Percentiles rank a stretch among this genome's conserved stretches.
Evolutionary conservation across 2,329 filamentous ascomycete genomes (phyloP).

Genomic region (Trichoderma semiorbis): DNA sequence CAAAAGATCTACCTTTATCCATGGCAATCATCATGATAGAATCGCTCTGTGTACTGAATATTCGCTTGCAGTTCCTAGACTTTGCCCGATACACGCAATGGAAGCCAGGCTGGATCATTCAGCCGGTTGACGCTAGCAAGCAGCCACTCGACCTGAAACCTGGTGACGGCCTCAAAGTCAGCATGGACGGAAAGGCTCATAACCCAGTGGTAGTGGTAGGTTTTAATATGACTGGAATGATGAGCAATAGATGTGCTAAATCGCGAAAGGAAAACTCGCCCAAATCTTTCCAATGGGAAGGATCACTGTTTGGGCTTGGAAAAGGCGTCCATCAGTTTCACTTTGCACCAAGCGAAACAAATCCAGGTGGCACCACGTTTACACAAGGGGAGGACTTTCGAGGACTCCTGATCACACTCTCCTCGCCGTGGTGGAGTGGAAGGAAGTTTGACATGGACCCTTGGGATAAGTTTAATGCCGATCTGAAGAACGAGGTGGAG

Average conservation of each 20-base stretch:
- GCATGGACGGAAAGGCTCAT: neutral
- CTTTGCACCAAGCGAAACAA: neutral
- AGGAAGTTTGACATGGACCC: constrained; percentile 3
- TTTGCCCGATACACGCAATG: constrained; percentile 11
- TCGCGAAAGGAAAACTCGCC: neutral
- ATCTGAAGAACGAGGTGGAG: constrained; percentile 7
- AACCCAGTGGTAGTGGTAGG: neutral
- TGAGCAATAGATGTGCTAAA: neutral
- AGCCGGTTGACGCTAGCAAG: neutral
- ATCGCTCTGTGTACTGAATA: neutral
- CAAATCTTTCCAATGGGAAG: constrained; percentile 5
- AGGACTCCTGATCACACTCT: constrained; percentile 6
- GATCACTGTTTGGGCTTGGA: constrained; percentile 4
- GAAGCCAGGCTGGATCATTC: constrained; percentile 10
- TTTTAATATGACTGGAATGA: neutral
- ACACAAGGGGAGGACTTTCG: constrained; percentile 6
- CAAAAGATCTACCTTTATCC: neutral
- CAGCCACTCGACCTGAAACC: constrained; percentile 5
- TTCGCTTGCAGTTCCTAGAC: neutral
- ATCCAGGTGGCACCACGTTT: constrained; percentile 4
- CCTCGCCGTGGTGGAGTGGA: constrained; percentile 4
- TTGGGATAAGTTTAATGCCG: constrained; percentile 8
- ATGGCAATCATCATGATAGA: neutral
- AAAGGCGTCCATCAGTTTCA: constrained; percentile 12
- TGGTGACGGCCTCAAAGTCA: constrained; percentile 1